phyloP scores from a whole-genome alignment of 1,139 yeast genomes.

The Pichia sp. region DNA sequence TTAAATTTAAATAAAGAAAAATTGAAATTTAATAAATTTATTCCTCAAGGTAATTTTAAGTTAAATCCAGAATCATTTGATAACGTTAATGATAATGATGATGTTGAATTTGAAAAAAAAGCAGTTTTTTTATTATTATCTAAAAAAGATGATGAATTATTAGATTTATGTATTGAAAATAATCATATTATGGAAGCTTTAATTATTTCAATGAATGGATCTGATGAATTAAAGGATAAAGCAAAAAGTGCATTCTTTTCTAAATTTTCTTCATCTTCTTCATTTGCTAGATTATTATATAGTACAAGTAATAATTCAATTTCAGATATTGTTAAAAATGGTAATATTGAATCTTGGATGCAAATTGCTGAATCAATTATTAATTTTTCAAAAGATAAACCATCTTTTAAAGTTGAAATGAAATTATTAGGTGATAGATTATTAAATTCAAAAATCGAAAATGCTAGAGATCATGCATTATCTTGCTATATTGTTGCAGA shows the following conservation, averaged over 20 bases:
- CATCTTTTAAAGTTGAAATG: constrained; percentile 49
- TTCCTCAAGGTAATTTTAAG: constrained; percentile 44
- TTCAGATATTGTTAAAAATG: constrained; percentile 70
- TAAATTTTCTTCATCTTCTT: constrained; percentile 46
- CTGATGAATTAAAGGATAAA: constrained; percentile 54
- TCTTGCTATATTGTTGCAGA: constrained; percentile 79
- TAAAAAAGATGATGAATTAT: constrained; percentile 65
- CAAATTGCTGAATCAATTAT: constrained; percentile 68
- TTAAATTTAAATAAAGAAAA: too few relatives aligned
- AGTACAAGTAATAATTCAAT: constrained; percentile 56
- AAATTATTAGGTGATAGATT: constrained; percentile 71
- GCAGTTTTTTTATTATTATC: constrained; percentile 53
- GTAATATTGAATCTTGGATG: constrained; percentile 75
- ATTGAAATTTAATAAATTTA: constrained; percentile 22
- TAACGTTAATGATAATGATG: too few relatives aligned
- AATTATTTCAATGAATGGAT: constrained; percentile 67
- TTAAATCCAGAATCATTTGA: constrained; percentile 21
- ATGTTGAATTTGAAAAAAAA: constrained; percentile 34
- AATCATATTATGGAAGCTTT: constrained; percentile 73
- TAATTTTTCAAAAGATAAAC: constrained; percentile 45
- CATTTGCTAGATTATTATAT: constrained; percentile 67
- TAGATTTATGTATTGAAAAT: constrained; percentile 56
- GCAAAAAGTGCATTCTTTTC: constrained; percentile 69
- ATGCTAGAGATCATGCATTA: constrained; percentile 63
- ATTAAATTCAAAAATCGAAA: constrained; percentile 33